Evolutionary conservation across 768 basidiomycete genomes (phyloP).

Genomic region (Hemileccinum impolitum): DNA sequence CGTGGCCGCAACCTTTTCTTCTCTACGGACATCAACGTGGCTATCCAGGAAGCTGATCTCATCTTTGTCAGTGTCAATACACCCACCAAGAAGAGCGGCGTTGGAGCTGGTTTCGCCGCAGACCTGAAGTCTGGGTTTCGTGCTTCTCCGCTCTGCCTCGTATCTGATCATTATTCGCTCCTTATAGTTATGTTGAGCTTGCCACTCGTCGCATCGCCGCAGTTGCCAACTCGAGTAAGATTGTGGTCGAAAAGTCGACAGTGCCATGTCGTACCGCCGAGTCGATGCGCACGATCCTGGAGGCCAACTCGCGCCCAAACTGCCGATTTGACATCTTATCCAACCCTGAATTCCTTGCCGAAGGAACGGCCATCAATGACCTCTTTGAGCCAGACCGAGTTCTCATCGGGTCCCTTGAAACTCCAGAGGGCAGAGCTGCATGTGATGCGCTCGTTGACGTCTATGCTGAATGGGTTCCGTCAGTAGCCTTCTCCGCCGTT

Average conservation of each 20-base stretch:
- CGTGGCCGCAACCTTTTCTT: conserved; percentile 97
- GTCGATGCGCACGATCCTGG: conserved; percentile 98
- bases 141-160: conserved; percentile 1
- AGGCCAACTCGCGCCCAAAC: conserved; percentile 92
- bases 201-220: conserved; percentile 95
- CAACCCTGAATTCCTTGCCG: conserved; percentile 98
- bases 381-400: conserved; percentile 91
- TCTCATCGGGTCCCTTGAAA: conserved; percentile 93
- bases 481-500: conserved; percentile 33
- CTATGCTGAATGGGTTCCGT: conserved; percentile 97
- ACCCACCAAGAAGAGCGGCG: conserved; percentile 96
- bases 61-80: conserved; percentile 99
- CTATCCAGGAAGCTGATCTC: conserved; percentile 90
- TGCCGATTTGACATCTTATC: conserved; percentile 97
- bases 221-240: conserved; percentile 88
- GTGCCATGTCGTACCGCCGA: conserved; percentile 98
- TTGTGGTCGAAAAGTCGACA: conserved; percentile 99
- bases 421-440: conserved; percentile 78
- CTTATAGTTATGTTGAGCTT: conserved; percentile 85
- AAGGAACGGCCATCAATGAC: conserved; percentile 93
- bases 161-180: conserved; percentile 4
- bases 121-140: conserved; percentile 82
- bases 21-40: conserved; percentile 91
- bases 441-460: conserved; percentile 73
- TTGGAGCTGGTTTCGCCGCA: conserved; percentile 97